Percentiles rank a stretch among this genome's conserved stretches.
These are phyloP conservation scores for Eimeria maxima DNA, from an alignment of 169 alveolate species.

Conservation along the genomic window DNA sequence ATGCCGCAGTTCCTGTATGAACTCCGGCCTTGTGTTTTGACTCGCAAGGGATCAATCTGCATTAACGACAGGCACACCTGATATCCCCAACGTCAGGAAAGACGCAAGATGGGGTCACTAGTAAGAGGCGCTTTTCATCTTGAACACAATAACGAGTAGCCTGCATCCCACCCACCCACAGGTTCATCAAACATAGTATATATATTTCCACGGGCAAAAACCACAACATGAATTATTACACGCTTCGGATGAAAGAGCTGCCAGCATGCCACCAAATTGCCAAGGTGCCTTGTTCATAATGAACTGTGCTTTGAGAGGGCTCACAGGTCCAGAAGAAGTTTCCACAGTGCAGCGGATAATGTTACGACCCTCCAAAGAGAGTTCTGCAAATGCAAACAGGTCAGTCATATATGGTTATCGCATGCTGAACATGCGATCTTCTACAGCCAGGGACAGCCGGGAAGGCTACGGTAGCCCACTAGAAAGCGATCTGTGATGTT, in stretches of 20 bases:
- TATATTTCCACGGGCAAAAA: not conserved
- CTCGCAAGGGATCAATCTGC: not conserved
- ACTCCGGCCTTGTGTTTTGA: not conserved
- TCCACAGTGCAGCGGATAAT: constrained; percentile 70
- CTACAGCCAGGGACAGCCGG: not conserved
- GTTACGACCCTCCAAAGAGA: constrained; percentile 66
- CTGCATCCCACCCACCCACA: constrained; percentile 9
- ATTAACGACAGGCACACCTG: not conserved
- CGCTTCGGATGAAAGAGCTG: not conserved
- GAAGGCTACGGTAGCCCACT: not conserved
- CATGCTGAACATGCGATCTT: not conserved
- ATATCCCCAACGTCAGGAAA: constrained; percentile 52
- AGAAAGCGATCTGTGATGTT: not conserved
- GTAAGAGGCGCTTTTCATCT: constrained; percentile 56
- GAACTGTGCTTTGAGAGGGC: not conserved
- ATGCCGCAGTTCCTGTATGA: not conserved
- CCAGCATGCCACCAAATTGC: not conserved
- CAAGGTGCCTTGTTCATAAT: not conserved
- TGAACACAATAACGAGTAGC: constrained; percentile 73
- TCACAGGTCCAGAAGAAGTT: constrained; percentile 60
- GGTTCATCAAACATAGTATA: not conserved
- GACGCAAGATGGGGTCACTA: constrained; percentile 21
- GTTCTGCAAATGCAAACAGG: not conserved
- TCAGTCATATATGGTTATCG: not conserved
- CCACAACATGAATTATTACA: not conserved